Base-by-base conservation (phyloP, 2,329 filamentous ascomycete genomes). In the Fusarium tricinctum region DNA sequence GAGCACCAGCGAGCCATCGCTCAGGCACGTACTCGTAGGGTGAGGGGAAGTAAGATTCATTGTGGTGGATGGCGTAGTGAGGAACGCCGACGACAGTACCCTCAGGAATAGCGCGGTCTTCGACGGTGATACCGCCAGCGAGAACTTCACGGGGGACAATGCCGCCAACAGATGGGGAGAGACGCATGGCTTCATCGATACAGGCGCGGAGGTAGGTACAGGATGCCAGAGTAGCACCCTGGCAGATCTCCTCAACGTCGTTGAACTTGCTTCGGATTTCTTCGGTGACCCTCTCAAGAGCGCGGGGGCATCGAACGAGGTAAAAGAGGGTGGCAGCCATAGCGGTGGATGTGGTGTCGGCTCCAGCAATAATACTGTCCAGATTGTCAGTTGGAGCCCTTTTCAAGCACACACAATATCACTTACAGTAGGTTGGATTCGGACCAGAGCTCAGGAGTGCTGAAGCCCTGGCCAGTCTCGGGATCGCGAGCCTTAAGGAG, bases 321-420 rank as follows among this genome's bases (percentile, higher is more conserved):
- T 90, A 90, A 78, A 89, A 90, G 13, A 90, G 71, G 0, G 87
- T 88, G 2, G 86, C 85, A 5, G 88, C 85, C 83, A 89, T 81
- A 77, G 89, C 88, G 2, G 89, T 92, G 0, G 89, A 91, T 2
- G 90, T 92, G 1, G 91, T 92, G 74, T 92, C 90, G 28, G 89
- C 90, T 32, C 90, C 90, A 12, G 89, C 90, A 66, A 91, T 90
- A 80, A 92, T 91, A 10, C 84, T 86, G 32, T n/a, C 43, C n/a
- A 20, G 4, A 20, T 10, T 35, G 19, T 71, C 28, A 72, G 69
- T 35, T 30, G 14, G 4, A n/a, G 2, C 13, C 15, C 15, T 7
- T 5, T 22, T 1, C 10, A 33, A 17, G 19, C 43, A 17, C 23
- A 32, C 8, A 6, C 10, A 5, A 3, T 17, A 7, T 35, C 2